phyloP scores from a whole-genome alignment of 176 grass and related monocot species.

The Oryza nivara region DNA sequence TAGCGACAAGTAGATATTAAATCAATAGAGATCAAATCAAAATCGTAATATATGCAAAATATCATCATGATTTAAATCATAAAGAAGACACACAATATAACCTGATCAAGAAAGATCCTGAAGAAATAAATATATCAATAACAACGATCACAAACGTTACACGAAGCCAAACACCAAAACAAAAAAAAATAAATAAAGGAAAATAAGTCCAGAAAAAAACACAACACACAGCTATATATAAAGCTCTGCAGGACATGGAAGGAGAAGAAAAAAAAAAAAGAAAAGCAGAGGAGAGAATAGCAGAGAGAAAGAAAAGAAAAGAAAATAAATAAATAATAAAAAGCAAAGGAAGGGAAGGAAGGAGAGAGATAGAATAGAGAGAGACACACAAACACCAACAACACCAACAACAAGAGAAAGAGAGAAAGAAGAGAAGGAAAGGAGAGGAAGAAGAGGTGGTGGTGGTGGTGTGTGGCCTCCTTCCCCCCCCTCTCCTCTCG shows the following conservation, averaged over 20 bases:
- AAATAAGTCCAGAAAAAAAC: neutral
- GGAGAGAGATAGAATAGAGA: slow-evolving; percentile 49
- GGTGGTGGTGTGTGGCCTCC: slow-evolving; percentile 17
- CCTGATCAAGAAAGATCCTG: slow-evolving; percentile 4
- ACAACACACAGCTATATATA: slow-evolving; percentile 44
- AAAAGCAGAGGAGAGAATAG: slow-evolving; percentile 2
- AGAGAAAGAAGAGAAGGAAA: slow-evolving; percentile 33
- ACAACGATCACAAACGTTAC: slow-evolving; percentile 4
- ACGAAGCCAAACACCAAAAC: neutral
- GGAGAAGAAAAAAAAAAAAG: slow-evolving; percentile 19
- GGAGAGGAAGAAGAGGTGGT: slow-evolving; percentile 36
- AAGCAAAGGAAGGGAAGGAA: slow-evolving; percentile 22
- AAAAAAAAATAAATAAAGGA: neutral
- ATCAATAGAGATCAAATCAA: neutral
- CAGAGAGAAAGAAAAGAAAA: too few relatives aligned
- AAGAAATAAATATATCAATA: neutral
- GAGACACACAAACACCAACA: slow-evolving; percentile 31
- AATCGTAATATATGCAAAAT: neutral
- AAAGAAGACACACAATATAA: neutral
- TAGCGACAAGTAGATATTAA: too few relatives aligned
- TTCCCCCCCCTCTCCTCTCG: too few relatives aligned
- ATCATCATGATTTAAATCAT: neutral
- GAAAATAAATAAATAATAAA: slow-evolving; percentile 46
- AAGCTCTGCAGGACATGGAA: slow-evolving; percentile 19
- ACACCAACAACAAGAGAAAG: neutral